Base-by-base conservation (phyloP, 2,329 filamentous ascomycete species). In the Anthostomella pinea region DNA sequence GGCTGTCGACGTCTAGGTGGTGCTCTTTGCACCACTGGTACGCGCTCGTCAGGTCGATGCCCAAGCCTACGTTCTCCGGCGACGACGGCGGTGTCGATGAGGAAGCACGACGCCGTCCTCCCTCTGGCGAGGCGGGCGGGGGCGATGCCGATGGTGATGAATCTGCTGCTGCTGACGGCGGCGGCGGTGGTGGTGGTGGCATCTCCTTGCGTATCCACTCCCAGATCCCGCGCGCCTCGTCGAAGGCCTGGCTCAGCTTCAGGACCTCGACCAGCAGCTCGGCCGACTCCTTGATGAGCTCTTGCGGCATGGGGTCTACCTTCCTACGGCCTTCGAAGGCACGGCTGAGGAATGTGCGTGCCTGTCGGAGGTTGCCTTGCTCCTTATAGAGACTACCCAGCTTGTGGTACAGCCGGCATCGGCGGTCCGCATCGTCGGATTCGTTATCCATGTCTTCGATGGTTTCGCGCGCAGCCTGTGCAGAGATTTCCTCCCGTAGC, bases 1-100 rank as follows among this genome's bases (percentile, higher is more conserved):
- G 38, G 8, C 20, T 40, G 30, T 53, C 38, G 11, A 57, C 43
- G 21, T 58, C 43, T 19, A 60, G 53, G 1, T 53, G 51, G 14
- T 53, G 48, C 3, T 52, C 45, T 18, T 41, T 41, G 17, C 56
- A 60, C 57, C 57, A 60, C 9, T 38, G 35, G 18, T 48, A 56
- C 3, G 48, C 46, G 13, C 31, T 44, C 2, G 43, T 40, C 28
- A 41, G 33, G 19, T 34, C 41, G 24, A 17, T 21, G 14, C 25
- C 24, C 35, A 31, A 8, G 34, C 23, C 20, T 29, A 40, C 14
- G 35, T 24, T 38, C 24, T 19, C 14, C 31, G 30, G 30, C 21
- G 37, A 33, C 18, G 37, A 30, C 4, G 35, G 32, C 15, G 30
- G 29, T 13, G 19, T 31, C 6, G 37, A 36, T 11, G 32, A 11